Conservation (phyloP, 2,329 filamentous ascomycete genomes). For the Calonectria honghensis region DNA sequence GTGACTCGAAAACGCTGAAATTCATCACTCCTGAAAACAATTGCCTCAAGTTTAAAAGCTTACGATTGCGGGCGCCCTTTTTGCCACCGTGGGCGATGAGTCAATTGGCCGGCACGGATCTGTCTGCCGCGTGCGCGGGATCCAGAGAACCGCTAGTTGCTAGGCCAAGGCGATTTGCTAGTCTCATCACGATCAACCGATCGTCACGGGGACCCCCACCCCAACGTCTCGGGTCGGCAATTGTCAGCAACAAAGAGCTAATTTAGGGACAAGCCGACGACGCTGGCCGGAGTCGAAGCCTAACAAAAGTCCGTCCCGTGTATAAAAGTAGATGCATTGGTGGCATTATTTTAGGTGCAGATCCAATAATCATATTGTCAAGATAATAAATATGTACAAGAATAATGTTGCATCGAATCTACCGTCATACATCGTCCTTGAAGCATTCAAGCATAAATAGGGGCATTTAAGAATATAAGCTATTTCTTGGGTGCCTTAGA, state of each 20-base stretch:
- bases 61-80: not conserved
- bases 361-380: not conserved
- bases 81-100: not conserved
- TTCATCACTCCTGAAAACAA: not conserved
- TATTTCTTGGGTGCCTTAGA: not conserved
- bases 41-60: not conserved
- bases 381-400: not conserved
- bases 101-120: not conserved
- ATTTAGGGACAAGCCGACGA: not conserved
- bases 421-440: not conserved
- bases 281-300: not conserved
- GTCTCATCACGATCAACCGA: conserved; percentile 8
- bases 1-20: not conserved
- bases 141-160: not conserved
- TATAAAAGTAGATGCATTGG: not conserved
- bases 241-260: conserved; percentile 8
- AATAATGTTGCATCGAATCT: not conserved
- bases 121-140: not conserved
- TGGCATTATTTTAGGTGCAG: not conserved
- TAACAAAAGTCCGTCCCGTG: not conserved
- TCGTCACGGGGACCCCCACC: not conserved
- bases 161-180: not conserved
- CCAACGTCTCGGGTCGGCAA: not conserved
- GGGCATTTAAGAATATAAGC: not conserved
- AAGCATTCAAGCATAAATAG: not conserved